Evolutionary conservation across 2,329 filamentous ascomycete species (phyloP).

Genomic region (Mycogone perniciosa): DNA sequence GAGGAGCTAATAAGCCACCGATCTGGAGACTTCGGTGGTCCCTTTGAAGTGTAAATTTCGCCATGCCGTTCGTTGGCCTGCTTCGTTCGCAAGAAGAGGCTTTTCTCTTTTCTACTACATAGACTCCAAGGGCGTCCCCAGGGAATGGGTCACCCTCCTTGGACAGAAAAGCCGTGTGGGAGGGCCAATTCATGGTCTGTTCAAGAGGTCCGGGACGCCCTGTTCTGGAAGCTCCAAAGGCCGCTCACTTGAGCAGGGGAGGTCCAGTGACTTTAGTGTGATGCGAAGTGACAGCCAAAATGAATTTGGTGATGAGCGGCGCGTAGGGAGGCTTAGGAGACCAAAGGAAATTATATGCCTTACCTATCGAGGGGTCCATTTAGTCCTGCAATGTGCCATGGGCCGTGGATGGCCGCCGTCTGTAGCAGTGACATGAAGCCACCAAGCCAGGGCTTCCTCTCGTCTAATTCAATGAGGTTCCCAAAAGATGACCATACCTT

Average conservation of each 20-base stretch:
- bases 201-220: neutral
- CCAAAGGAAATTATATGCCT: slow-evolving; percentile 32
- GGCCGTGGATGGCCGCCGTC: slow-evolving; percentile 65
- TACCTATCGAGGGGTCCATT: slow-evolving; percentile 87
- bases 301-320: slow-evolving; percentile 23
- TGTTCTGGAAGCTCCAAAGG: slow-evolving; percentile 8
- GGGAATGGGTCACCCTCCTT: neutral
- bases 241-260: slow-evolving; percentile 32
- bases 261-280: slow-evolving; percentile 40
- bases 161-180: neutral
- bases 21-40: slow-evolving; percentile 15
- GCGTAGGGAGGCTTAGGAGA: slow-evolving; percentile 10
- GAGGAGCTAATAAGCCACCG: slow-evolving; percentile 16
- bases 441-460: slow-evolving; percentile 85
- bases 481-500: slow-evolving; percentile 68
- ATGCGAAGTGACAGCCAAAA: slow-evolving; percentile 34
- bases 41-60: slow-evolving; percentile 6
- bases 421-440: slow-evolving; percentile 71
- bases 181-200: neutral
- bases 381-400: slow-evolving; percentile 66
- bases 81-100: neutral
- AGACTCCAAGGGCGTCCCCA: slow-evolving; percentile 11
- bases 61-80: slow-evolving; percentile 5
- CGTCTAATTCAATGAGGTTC: slow-evolving; percentile 64
- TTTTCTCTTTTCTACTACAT: slow-evolving; percentile 6